Evolutionary conservation across 495 filamentous ascomycete genomes (phyloP).

Genomic region (Annulohypoxylon maeteangense): DNA sequence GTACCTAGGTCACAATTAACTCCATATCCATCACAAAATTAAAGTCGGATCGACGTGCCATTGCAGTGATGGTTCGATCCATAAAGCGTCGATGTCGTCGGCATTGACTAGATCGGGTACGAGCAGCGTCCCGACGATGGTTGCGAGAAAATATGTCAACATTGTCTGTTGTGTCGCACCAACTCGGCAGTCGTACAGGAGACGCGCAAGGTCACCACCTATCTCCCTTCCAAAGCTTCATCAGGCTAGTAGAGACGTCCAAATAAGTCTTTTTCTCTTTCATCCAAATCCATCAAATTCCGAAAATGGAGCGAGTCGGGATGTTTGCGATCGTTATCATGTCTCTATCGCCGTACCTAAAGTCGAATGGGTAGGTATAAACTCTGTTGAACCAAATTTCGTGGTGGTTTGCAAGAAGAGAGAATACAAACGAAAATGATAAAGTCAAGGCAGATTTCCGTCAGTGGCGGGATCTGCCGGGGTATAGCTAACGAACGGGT

Average conservation of each 20-base stretch:
- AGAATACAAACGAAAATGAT: conserved; percentile 27
- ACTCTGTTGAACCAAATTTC: conserved; percentile 20
- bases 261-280: conserved; percentile 27
- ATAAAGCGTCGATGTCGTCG: conserved; percentile 46
- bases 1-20: conserved; percentile 53
- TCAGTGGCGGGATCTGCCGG: conserved; percentile 43
- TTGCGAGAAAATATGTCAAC: conserved; percentile 46
- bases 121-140: conserved; percentile 54
- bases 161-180: conserved; percentile 46
- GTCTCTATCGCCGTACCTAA: conserved; percentile 28
- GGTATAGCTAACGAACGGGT: conserved; percentile 34
- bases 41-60: conserved; percentile 50
- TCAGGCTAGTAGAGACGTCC: conserved; percentile 35
- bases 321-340: conserved; percentile 22
- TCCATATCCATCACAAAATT: conserved; percentile 17
- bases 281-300: conserved; percentile 41
- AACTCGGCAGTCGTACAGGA: conserved; percentile 42
- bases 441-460: conserved; percentile 35
- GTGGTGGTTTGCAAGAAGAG: conserved; percentile 28
- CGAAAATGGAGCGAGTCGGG: conserved; percentile 19
- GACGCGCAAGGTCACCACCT: conserved; percentile 47
- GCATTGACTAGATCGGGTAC: conserved; percentile 49
- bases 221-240: conserved; percentile 45
- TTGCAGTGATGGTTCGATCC: conserved; percentile 56
- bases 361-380: conserved; percentile 23